Conservation (phyloP, 2,329 filamentous ascomycete species). For the Bipolaris gigantea region DNA sequence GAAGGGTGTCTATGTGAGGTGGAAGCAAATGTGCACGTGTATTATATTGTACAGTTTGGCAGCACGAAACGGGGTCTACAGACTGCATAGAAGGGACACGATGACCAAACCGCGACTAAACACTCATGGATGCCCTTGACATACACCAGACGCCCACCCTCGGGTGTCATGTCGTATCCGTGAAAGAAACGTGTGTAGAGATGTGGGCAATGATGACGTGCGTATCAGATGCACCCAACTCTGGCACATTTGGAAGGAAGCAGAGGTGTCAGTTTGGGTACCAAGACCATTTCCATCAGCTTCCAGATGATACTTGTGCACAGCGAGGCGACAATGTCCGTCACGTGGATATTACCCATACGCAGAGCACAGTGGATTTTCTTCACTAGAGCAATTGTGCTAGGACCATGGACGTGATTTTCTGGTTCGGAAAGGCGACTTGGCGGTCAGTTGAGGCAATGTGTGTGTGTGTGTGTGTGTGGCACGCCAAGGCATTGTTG, state of each 20-base stretch:
- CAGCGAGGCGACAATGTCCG: neutral
- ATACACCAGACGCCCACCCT: neutral
- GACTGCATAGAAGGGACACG: slow-evolving; percentile 1
- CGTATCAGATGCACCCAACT: neutral
- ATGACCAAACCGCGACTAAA: slow-evolving; percentile 2
- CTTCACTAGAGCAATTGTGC: neutral
- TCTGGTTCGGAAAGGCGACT: neutral
- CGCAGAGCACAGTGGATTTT: too few species aligned
- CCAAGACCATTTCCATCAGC: neutral
- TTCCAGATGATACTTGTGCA: neutral
- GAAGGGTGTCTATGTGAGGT: slow-evolving; percentile 34
- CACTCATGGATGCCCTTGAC: neutral
- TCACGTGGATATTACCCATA: too few species aligned
- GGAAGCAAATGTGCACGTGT: slow-evolving; percentile 19
- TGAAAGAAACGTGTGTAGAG: neutral
- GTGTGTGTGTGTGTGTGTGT: slow-evolving; percentile 1
- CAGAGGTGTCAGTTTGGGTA: neutral
- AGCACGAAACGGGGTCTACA: slow-evolving; percentile 16
- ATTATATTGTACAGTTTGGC: slow-evolving; percentile 31
- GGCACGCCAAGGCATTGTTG: slow-evolving; percentile 11
- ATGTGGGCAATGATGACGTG: neutral
- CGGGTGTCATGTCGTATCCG: neutral
- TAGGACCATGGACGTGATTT: neutral
- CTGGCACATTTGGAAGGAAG: too few species aligned
- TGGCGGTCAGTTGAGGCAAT: neutral